Evolutionary conservation across 495 filamentous ascomycete species (phyloP).

Genomic region (Mytilinidion resinicola): DNA sequence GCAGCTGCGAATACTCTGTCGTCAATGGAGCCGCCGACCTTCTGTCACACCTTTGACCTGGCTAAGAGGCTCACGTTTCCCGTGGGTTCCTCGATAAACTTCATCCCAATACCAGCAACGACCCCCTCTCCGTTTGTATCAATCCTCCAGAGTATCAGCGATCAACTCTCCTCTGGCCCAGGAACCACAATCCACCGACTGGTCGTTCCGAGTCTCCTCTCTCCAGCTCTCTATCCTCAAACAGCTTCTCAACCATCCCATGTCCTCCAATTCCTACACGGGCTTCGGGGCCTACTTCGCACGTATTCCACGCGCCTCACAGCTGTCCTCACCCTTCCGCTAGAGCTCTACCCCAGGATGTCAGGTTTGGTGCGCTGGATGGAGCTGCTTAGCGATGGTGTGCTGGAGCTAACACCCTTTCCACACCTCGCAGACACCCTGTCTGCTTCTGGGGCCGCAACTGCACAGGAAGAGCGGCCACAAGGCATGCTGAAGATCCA

Average conservation of each 20-base stretch:
- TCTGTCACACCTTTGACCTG: conserved; percentile 88
- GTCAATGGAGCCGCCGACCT: conserved; percentile 34
- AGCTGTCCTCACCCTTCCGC: conserved; percentile 69
- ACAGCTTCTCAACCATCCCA: conserved; percentile 59
- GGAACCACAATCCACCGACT: conserved; percentile 68
- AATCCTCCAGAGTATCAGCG: conserved; percentile 56
- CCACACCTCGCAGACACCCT: conserved; percentile 55
- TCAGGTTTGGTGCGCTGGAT: conserved; percentile 80
- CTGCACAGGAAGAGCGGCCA: conserved; percentile 61
- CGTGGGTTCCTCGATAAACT: conserved; percentile 48
- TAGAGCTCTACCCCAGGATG: conserved; percentile 72
- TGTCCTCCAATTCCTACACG: conserved; percentile 78
- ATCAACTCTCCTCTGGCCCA: conserved; percentile 51
- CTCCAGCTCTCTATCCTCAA: conserved; percentile 71
- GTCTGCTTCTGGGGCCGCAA: conserved; percentile 46
- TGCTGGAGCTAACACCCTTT: conserved; percentile 82
- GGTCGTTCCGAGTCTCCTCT: conserved; percentile 75
- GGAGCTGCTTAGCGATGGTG: conserved; percentile 77
- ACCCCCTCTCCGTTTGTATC: conserved; percentile 52
- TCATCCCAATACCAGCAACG: conserved; percentile 44
- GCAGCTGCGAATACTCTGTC: not conserved
- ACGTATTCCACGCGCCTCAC: conserved; percentile 60
- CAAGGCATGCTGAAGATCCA: conserved; percentile 83
- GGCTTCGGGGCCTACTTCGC: conserved; percentile 66
- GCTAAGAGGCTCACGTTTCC: conserved; percentile 69